Percentiles rank a stretch among this genome's conserved stretches.
These are phyloP conservation scores for Populus davidiana DNA, from an alignment of 345 rosid genomes.

Conservation along the genomic window DNA sequence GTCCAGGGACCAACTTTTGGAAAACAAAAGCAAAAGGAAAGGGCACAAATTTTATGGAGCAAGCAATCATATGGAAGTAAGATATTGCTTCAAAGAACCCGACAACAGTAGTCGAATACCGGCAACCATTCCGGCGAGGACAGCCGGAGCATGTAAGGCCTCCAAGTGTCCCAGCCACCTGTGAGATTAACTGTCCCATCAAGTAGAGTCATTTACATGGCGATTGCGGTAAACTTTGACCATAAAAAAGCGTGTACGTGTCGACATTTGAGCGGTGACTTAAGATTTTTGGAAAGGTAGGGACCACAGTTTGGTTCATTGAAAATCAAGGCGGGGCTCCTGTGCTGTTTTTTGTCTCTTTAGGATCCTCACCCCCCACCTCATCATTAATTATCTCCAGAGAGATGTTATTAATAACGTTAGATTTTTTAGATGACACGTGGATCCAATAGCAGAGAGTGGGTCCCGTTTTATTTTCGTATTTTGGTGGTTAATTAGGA, in stretches of 20 bases:
- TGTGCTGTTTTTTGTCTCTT: constrained; percentile 25
- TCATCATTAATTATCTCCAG: constrained; percentile 9
- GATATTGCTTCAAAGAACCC: constrained; percentile 27
- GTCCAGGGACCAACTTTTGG: too few species aligned
- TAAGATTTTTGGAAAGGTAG: neutral
- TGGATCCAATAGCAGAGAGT: constrained; percentile 22
- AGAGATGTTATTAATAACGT: constrained; percentile 10
- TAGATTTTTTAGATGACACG: constrained; percentile 33
- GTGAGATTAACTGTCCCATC: constrained; percentile 27
- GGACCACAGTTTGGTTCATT: constrained; percentile 29
- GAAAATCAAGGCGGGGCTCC: constrained; percentile 37
- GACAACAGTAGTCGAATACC: constrained; percentile 26
- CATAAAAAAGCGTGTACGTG: constrained; percentile 18
- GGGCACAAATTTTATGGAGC: neutral
- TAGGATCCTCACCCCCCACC: constrained; percentile 3
- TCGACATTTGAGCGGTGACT: neutral
- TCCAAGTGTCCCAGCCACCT: constrained; percentile 40
- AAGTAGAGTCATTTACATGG: constrained; percentile 33
- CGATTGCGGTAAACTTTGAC: constrained; percentile 31
- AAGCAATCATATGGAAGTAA: neutral
- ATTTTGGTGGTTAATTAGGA: constrained; percentile 9
- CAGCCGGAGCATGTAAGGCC: constrained; percentile 3
- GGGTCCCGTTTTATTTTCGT: constrained; percentile 22
- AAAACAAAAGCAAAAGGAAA: too few species aligned
- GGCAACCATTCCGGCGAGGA: constrained; percentile 19